Percentiles rank a stretch among this genome's conserved stretches.
phyloP scores from a whole-genome alignment of 495 filamentous ascomycete genomes.

The Articulospora tetracladia region DNA sequence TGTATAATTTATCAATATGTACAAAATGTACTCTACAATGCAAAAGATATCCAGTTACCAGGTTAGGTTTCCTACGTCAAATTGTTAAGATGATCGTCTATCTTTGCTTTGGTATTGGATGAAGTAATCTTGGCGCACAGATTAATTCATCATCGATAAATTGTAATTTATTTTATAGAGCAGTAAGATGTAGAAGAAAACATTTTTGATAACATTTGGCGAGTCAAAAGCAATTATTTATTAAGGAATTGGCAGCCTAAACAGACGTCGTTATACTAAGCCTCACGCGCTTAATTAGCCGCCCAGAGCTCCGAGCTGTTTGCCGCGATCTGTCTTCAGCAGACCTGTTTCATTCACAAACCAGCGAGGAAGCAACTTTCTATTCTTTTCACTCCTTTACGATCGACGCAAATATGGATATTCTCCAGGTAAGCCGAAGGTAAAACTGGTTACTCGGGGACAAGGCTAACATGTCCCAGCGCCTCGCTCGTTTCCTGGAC shows the following conservation, averaged over 20 bases:
- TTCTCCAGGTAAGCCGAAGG: constrained; percentile 42
- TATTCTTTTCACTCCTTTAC: constrained; percentile 5
- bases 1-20: background rate
- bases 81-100: too few relatives aligned
- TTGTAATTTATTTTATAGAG: too few relatives aligned
- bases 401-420: constrained; percentile 37
- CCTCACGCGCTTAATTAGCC: background rate
- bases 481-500: constrained; percentile 83
- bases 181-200: too few relatives aligned
- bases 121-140: too few relatives aligned
- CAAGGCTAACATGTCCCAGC: constrained; percentile 44
- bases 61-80: too few relatives aligned
- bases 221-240: too few relatives aligned
- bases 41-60: too few relatives aligned
- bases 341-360: background rate
- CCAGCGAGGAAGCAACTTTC: background rate
- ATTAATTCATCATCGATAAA: too few relatives aligned
- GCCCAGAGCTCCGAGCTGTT: background rate
- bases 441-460: background rate
- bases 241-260: too few relatives aligned
- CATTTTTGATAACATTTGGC: too few relatives aligned
- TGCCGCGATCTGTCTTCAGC: background rate
- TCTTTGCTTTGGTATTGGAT: too few relatives aligned
- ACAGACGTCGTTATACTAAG: background rate
- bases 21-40: too few relatives aligned